Base-by-base conservation (phyloP, 2,329 filamentous ascomycete genomes). In the Sporothrix brasiliensis region DNA sequence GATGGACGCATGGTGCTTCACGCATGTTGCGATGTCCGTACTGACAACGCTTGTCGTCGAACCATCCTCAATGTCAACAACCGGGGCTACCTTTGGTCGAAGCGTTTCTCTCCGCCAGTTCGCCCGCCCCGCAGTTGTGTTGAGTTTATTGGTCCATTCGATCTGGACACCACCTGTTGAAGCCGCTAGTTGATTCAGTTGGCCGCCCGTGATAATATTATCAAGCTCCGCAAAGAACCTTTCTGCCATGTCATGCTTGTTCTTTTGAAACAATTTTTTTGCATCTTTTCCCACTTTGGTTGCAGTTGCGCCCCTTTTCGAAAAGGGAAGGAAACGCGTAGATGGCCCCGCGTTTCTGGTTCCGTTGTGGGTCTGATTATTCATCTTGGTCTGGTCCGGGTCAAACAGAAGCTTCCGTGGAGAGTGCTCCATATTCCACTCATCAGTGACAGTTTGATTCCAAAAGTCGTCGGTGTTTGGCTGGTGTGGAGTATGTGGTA, bases 141-240 rank as follows among this genome's bases (percentile, higher is more conserved):
- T 91, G 67, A 95, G 86, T n/a, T 87, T 92, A 75, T 91, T 92
- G 72, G 85, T 89, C 92, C 92, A 95, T 56, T 87, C 79, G 50
- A 94, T 83, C 70, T 86, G 86, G 61, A 94, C 84, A 0, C 92
- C 92, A 21, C 92, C 91, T 0, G 91, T 91, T 0, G 83, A 79
- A 2, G 83, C 81, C 0, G 91, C 83, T 24, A 93, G 82, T 30
- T 82, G 75, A 0, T 81, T 78, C 9, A 95, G 85, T 72, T 84
- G 81, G 10, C 89, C 88, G 2, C 83, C 75, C 0, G 90, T 89
- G 74, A 94, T 87, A 52, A 80, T 83, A 0, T 77, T 75, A 77
- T 95, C 92, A n/a, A 95, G 86, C 74, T 92, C 89, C 0, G 73
- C 68, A 1, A 95, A 81, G 76, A 94, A 94, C 0, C 78, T 74